Percentiles rank a stretch among this genome's conserved stretches.
phyloP scores from a whole-genome alignment of 768 basidiomycete genomes.

The Suillus spraguei region DNA sequence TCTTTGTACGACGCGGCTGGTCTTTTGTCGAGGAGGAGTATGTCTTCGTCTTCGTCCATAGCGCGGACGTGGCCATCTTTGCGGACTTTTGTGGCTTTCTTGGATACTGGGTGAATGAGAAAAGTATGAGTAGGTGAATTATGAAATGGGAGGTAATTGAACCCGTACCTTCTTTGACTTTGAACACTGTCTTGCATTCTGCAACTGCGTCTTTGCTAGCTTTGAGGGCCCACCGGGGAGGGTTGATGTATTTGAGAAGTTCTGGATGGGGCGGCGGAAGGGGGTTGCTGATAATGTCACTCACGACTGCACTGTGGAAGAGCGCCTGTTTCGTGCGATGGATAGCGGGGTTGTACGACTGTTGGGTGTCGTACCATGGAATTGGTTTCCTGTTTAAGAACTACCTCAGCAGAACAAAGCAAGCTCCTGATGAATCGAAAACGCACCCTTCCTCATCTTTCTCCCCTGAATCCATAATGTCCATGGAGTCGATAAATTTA shows the following conservation, averaged over 20 bases:
- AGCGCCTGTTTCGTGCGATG: slow-evolving; percentile 94
- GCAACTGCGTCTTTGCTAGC: slow-evolving; percentile 57
- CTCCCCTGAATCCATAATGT: slow-evolving; percentile 76
- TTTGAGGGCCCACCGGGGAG: slow-evolving; percentile 71
- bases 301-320: slow-evolving; percentile 82
- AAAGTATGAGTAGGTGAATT: background rate
- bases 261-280: slow-evolving; percentile 87
- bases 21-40: slow-evolving; percentile 54
- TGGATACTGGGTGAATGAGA: slow-evolving; percentile 50
- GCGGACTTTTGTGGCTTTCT: slow-evolving; percentile 54
- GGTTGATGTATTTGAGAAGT: slow-evolving; percentile 80
- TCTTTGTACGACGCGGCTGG: slow-evolving; percentile 12
- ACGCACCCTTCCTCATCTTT: slow-evolving; percentile 75
- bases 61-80: slow-evolving; percentile 68
- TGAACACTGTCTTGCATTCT: slow-evolving; percentile 65
- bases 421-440: background rate
- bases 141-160: background rate
- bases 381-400: slow-evolving; percentile 48
- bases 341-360: slow-evolving; percentile 87
- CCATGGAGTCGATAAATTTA: slow-evolving; percentile 85
- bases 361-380: slow-evolving; percentile 77
- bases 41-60: slow-evolving; percentile 59
- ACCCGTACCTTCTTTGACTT: slow-evolving; percentile 72
- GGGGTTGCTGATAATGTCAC: slow-evolving; percentile 72
- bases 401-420: slow-evolving; percentile 8